Evolutionary conservation across 2,329 filamentous ascomycete species (phyloP).

Genomic region (Alternaria sp.): DNA sequence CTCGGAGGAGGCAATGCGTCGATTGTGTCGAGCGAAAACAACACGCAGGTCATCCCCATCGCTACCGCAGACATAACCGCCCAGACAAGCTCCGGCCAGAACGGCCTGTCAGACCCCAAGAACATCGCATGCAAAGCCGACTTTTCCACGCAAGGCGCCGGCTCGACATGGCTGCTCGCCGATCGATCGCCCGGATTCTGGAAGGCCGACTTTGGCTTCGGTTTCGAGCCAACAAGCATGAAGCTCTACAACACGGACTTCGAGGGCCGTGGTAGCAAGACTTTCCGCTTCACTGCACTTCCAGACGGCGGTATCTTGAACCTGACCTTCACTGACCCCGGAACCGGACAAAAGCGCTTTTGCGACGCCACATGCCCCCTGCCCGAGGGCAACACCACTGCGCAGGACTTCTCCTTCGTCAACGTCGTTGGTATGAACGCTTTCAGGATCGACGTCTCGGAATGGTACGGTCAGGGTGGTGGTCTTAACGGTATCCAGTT

Average conservation of each 20-base stretch:
- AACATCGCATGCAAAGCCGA: constrained; percentile 83
- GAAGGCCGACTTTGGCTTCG: constrained; percentile 82
- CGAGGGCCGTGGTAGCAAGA: constrained; percentile 84
- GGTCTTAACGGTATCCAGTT: constrained; percentile 87
- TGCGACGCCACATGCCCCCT: constrained; percentile 90
- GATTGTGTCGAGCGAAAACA: constrained; percentile 68
- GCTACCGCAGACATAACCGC: constrained; percentile 76
- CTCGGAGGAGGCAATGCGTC: constrained; percentile 81
- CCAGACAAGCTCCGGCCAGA: constrained; percentile 65
- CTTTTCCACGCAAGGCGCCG: constrained; percentile 66
- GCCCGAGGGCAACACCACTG: constrained; percentile 69
- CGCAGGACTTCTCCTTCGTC: constrained; percentile 91
- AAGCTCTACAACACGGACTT: constrained; percentile 86
- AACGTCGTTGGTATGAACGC: constrained; percentile 90
- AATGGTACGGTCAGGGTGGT: constrained; percentile 84
- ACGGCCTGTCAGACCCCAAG: constrained; percentile 75
- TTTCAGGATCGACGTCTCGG: constrained; percentile 84
- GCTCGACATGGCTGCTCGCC: constrained; percentile 81
- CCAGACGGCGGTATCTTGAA: constrained; percentile 95
- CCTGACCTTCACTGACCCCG: constrained; percentile 83
- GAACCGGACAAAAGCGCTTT: constrained; percentile 66
- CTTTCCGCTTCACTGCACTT: constrained; percentile 83
- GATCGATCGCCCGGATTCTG: constrained; percentile 81
- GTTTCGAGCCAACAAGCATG: constrained; percentile 85
- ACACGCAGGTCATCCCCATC: constrained; percentile 84